These are phyloP conservation scores for Amanita thiersii DNA, from an alignment of 768 basidiomycete species.

Conservation along the genomic window DNA sequence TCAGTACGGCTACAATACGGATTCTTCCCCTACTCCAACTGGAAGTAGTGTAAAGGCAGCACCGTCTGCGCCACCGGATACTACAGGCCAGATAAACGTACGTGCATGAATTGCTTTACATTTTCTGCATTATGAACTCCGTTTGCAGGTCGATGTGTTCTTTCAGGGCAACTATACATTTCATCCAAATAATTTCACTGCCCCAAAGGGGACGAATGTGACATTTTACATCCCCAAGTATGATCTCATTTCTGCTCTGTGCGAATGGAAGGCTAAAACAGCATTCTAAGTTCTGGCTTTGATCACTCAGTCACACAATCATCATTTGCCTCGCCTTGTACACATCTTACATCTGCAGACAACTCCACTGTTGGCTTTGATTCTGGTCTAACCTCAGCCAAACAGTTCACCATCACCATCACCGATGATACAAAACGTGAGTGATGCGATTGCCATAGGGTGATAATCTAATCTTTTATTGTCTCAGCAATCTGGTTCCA, in stretches of 20 bases:
- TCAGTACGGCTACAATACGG: no score
- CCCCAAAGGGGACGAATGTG: conserved; percentile 39
- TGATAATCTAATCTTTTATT: not conserved
- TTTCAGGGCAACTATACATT: conserved; percentile 29
- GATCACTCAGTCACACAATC: conserved; percentile 52
- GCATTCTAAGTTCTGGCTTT: conserved; percentile 25
- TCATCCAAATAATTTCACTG: conserved; percentile 37
- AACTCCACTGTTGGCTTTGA: conserved; percentile 41
- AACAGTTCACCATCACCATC: conserved; percentile 39
- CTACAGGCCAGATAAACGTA: conserved; percentile 28
- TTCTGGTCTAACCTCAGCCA: conserved; percentile 34
- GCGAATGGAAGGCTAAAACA: not conserved
- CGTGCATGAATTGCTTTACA: conserved; percentile 9
- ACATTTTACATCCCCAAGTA: conserved; percentile 48
- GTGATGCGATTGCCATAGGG: no score
- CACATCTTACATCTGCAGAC: conserved; percentile 30
- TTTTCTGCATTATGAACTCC: not conserved
- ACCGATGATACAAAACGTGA: conserved; percentile 37
- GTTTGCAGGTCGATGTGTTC: conserved; percentile 35
- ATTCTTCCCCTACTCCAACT: conserved; percentile 20
- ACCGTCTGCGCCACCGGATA: conserved; percentile 32
- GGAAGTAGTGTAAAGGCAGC: no score
- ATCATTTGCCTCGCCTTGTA: conserved; percentile 45
- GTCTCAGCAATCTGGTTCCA: conserved; percentile 47
- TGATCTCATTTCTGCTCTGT: conserved; percentile 7